Evolutionary conservation across 805 yeast genomes (phyloP), one percentile per base, ranked within the genome.

Genomic region (Kazachstania kunashirensis): DNA sequence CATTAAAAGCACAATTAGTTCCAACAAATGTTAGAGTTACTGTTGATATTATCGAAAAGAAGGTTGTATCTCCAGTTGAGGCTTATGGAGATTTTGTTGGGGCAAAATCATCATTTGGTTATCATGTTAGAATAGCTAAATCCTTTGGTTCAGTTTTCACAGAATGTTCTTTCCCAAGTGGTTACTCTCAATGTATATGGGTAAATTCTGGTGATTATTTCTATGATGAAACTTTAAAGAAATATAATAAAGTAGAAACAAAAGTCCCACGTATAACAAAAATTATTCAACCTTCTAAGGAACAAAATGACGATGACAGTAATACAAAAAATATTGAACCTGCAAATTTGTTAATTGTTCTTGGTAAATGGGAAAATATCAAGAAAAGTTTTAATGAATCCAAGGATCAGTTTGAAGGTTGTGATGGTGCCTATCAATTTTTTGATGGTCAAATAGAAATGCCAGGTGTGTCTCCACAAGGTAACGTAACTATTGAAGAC

Each of bases 11-110:
- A 6, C 73, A 71, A 44, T 77, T 76, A 39, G 77, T 84, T 3
- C 95, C 95, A 3, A 70, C 75, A 0, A 76, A 82, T 47, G 84
- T 80, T 12, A 66, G 94, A 45, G 95, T 88, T 8, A 84, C 94
- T 0, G 84, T 88, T 2, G 84, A 88, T 49, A 44, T 76, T 8
- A 63, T 73, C 31, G 71, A 70, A 9, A 70, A 68, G 34, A 70
- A 68, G 37, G 73, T 84, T 10, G 92, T 84, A 0, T 73, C 84
- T 1, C 84, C 92, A 6, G 46, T 63, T 9, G 77, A 71, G 33
- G 94, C 92, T 0, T 82, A 84, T 46, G 63, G 60, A 1, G 83
- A 80, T 11, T 59, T 63, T 25, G 60, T 65, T 10, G 86, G 88
- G 1, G 71, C 74, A 14, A 70, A 69, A 40, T 63, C 75, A 2